Conservation (phyloP, 2,329 filamentous ascomycete species). For the Fusarium sp. region DNA sequence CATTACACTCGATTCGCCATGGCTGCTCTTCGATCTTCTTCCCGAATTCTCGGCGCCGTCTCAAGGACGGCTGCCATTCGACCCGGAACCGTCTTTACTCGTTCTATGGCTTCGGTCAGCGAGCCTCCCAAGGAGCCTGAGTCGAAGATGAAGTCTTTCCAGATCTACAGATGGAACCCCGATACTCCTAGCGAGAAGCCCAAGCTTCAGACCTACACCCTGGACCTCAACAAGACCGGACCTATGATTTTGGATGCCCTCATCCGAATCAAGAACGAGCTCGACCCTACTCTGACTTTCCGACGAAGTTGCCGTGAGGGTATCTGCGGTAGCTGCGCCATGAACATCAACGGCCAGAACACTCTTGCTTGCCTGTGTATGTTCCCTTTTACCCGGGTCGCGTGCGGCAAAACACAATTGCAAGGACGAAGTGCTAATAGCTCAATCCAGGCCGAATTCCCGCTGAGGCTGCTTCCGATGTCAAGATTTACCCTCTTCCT, state of each 20-base stretch:
- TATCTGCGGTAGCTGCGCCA: slow-evolving; percentile 98
- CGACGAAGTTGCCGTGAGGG: slow-evolving; percentile 96
- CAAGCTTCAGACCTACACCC: slow-evolving; percentile 92
- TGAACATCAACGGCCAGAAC: slow-evolving; percentile 99
- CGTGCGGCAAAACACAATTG: slow-evolving; percentile 49
- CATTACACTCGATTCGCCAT: slow-evolving; percentile 58
- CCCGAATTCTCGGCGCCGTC: slow-evolving; percentile 66
- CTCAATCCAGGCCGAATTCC: slow-evolving; percentile 85
- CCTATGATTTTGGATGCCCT: slow-evolving; percentile 98
- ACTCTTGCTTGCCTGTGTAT: slow-evolving; percentile 97
- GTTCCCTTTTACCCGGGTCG: slow-evolving; percentile 24
- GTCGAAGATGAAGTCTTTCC: slow-evolving; percentile 90
- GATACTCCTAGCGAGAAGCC: slow-evolving; percentile 94
- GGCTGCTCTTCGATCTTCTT: slow-evolving; percentile 74
- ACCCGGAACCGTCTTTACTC: slow-evolving; percentile 61
- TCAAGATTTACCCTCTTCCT: slow-evolving; percentile 97
- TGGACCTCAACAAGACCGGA: slow-evolving; percentile 98
- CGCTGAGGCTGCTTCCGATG: slow-evolving; percentile 82
- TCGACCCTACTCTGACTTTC: slow-evolving; percentile 97
- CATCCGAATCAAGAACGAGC: slow-evolving; percentile 99
- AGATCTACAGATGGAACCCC: slow-evolving; percentile 99
- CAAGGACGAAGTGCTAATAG: slow-evolving; percentile 33
- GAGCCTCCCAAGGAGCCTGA: slow-evolving; percentile 74
- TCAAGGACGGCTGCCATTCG: slow-evolving; percentile 58
- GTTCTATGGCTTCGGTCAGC: slow-evolving; percentile 70